A percentile compares a stretch with the other conserved stretches of the same genome.
Evolutionary conservation across 2,329 filamentous ascomycete species (phyloP).

Genomic region (Ilyonectria robusta): DNA sequence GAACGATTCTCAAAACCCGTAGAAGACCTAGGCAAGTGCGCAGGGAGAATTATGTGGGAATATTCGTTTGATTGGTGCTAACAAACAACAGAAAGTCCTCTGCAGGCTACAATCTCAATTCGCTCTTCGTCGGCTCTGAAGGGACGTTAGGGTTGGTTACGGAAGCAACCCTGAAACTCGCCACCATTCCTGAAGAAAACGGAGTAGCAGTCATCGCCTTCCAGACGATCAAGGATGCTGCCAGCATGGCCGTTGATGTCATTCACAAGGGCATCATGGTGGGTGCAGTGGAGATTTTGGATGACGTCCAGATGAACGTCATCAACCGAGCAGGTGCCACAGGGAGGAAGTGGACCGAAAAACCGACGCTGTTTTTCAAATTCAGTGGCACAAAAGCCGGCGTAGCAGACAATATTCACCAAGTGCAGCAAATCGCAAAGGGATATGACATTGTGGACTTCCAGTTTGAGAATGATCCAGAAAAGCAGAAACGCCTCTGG

Average conservation of each 20-base stretch:
- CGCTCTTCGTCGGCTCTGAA: constrained; percentile 78
- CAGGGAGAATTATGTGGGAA: background rate
- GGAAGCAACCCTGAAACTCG: constrained; percentile 77
- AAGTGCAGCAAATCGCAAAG: background rate
- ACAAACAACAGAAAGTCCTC: constrained; percentile 69
- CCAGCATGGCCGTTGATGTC: constrained; percentile 73
- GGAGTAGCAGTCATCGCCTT: constrained; percentile 77
- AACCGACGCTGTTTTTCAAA: constrained; percentile 82
- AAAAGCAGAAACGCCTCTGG: constrained; percentile 61
- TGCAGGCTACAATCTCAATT: constrained; percentile 80
- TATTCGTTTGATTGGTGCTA: background rate
- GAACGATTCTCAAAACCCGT: constrained; percentile 76
- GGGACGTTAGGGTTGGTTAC: constrained; percentile 81
- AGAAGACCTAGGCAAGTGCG: constrained; percentile 65
- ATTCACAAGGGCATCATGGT: constrained; percentile 76
- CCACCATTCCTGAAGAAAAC: constrained; percentile 73
- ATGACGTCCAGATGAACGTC: constrained; percentile 76
- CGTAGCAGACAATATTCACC: background rate
- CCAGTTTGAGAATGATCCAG: background rate
- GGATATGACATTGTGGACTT: background rate
- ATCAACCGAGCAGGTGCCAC: constrained; percentile 76
- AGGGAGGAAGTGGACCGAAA: constrained; percentile 74
- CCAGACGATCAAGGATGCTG: constrained; percentile 71
- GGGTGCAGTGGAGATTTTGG: constrained; percentile 75
- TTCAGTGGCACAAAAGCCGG: constrained; percentile 31